phyloP scores from a whole-genome alignment of 129 eudicot species.

The Saussurea involucrata region DNA sequence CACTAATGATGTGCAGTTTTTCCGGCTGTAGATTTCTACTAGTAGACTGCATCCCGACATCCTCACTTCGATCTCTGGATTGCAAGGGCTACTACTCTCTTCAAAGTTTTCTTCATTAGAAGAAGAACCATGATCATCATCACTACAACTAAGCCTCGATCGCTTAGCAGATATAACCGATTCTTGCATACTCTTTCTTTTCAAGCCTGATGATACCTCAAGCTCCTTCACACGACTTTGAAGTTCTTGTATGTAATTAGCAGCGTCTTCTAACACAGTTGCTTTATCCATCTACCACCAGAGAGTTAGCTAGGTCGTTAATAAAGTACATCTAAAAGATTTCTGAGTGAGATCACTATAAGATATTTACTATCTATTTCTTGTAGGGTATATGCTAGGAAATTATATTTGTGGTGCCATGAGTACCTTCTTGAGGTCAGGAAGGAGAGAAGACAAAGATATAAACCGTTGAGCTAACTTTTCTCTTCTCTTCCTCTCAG shows the following conservation, averaged over 20 bases:
- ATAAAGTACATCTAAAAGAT: not conserved
- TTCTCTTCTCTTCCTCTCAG: constrained; percentile 75
- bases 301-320: not conserved
- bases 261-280: constrained; percentile 53
- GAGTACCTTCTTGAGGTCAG: constrained; percentile 58
- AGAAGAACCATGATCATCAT: constrained; percentile 41
- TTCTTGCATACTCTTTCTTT: constrained; percentile 20
- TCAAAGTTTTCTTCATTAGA: constrained; percentile 32
- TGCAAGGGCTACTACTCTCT: constrained; percentile 12
- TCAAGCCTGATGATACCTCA: constrained; percentile 28
- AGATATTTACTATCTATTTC: not conserved
- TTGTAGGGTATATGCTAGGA: not conserved
- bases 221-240: constrained; percentile 44
- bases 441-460: constrained; percentile 59
- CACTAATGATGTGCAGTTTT: constrained; percentile 20
- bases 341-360: not conserved
- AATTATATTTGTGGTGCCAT: not conserved
- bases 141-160: constrained; percentile 26
- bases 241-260: constrained; percentile 43
- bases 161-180: constrained; percentile 25
- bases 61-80: constrained; percentile 45
- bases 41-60: constrained; percentile 36
- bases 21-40: constrained; percentile 38
- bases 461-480: constrained; percentile 49
- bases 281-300: constrained; percentile 51